Evolutionary conservation across 495 filamentous ascomycete species (phyloP).

Genomic region (Penicillium macrosclerotiorum): DNA sequence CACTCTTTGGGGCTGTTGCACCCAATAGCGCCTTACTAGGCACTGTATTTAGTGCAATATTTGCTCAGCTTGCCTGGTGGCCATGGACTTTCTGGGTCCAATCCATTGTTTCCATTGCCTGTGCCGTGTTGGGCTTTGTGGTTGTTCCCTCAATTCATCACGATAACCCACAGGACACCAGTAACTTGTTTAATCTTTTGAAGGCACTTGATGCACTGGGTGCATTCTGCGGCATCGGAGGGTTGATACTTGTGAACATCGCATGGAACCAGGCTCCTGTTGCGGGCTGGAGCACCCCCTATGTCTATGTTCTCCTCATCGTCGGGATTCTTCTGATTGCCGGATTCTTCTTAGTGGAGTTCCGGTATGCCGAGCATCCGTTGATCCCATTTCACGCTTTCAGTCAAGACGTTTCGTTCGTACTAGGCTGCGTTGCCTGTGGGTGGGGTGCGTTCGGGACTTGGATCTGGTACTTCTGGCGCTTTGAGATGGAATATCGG

Average conservation of each 20-base stretch:
- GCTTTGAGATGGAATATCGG: slow-evolving; percentile 38
- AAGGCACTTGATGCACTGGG: slow-evolving; percentile 50
- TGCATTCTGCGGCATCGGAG: slow-evolving; percentile 51
- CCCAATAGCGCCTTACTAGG: slow-evolving; percentile 55
- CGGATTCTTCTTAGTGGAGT: slow-evolving; percentile 43
- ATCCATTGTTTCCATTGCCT: slow-evolving; percentile 41
- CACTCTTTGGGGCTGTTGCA: slow-evolving; percentile 60
- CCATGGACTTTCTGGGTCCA: slow-evolving; percentile 64
- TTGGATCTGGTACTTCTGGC: slow-evolving; percentile 49
- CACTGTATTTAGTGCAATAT: slow-evolving; percentile 46
- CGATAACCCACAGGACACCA: slow-evolving; percentile 2
- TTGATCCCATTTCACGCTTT: slow-evolving; percentile 45
- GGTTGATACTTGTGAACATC: slow-evolving; percentile 54
- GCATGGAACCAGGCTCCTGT: slow-evolving; percentile 51
- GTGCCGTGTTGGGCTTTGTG: slow-evolving; percentile 37
- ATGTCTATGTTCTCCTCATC: slow-evolving; percentile 46
- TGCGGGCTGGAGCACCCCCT: slow-evolving; percentile 43
- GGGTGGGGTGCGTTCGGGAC: slow-evolving; percentile 52
- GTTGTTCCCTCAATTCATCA: slow-evolving; percentile 49
- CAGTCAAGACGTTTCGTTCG: slow-evolving; percentile 36
- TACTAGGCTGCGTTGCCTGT: slow-evolving; percentile 42
- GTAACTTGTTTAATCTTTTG: slow-evolving; percentile 4
- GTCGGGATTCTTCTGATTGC: slow-evolving; percentile 39
- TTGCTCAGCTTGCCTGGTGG: slow-evolving; percentile 59
- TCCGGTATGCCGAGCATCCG: slow-evolving; percentile 32